These are phyloP conservation scores for Peronosclerospora sorghi DNA, from an alignment of 352 stramenopile genomes.

Conservation along the genomic window DNA sequence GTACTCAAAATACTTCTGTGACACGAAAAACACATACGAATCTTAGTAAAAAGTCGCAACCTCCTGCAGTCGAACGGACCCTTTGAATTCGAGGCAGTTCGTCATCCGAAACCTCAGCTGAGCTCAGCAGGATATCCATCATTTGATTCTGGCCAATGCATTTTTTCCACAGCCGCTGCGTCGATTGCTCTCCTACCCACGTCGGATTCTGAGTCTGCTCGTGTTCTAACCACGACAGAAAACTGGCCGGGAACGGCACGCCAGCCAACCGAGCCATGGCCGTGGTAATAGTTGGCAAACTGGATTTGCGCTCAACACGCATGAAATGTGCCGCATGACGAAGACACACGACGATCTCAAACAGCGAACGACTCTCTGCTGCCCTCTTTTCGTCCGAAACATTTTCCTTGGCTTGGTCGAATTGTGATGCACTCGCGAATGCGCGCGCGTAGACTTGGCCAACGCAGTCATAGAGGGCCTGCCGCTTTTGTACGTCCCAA, in stretches of 20 bases:
- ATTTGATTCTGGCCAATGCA: conserved; percentile 22
- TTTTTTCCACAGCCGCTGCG: conserved; percentile 27
- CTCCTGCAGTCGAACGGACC: conserved; percentile 17
- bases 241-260: conserved; percentile 31
- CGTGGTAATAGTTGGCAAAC: conserved; percentile 31
- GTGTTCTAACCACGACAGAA: conserved; percentile 35
- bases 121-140: conserved; percentile 38
- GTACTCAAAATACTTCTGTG: conserved; percentile 36
- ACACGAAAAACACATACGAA: conserved; percentile 2
- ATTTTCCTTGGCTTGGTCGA: conserved; percentile 15
- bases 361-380: conserved; percentile 14
- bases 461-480: conserved; percentile 33
- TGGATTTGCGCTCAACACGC: conserved; percentile 34
- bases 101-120: conserved; percentile 25
- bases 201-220: conserved; percentile 14
- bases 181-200: conserved; percentile 8
- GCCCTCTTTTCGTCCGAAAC: conserved; percentile 9
- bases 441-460: conserved; percentile 39
- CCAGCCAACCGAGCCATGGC: conserved; percentile 33
- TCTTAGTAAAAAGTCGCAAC: conserved; percentile 4
- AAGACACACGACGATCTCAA: conserved; percentile 29
- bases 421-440: conserved; percentile 20
- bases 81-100: conserved; percentile 32
- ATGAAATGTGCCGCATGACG: conserved; percentile 47
- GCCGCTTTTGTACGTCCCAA: conserved; percentile 18